phyloP scores from a whole-genome alignment of 108 stramenopile genomes.

The Poteriospumella lacustris region DNA sequence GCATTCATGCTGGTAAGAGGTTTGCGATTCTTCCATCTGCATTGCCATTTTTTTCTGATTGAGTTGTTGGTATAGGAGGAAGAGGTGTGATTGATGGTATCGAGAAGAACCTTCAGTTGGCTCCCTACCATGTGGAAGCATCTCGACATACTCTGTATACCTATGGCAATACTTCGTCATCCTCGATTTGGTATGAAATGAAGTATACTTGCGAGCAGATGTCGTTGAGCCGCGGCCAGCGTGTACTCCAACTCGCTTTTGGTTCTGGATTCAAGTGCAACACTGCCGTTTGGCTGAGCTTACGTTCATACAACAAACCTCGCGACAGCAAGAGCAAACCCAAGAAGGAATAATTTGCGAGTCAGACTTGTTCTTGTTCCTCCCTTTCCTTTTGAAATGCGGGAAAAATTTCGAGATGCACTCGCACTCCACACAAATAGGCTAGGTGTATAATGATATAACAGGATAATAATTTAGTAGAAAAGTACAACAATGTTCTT shows the following conservation, averaged over 20 bases:
- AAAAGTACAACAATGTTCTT: no score
- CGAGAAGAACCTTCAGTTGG: slow-evolving; percentile 90
- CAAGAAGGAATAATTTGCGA: no score
- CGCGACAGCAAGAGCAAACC: no score
- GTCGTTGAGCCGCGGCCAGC: slow-evolving; percentile 53
- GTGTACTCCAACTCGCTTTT: slow-evolving; percentile 91
- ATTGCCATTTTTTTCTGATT: neutral
- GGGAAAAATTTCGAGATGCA: no score
- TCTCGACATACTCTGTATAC: slow-evolving; percentile 79
- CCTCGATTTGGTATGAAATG: slow-evolving; percentile 96
- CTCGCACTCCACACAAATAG: no score
- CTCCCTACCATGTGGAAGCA: slow-evolving; percentile 81
- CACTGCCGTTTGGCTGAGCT: slow-evolving; percentile 81
- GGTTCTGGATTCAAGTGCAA: slow-evolving; percentile 98
- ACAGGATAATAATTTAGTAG: no score
- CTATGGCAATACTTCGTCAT: slow-evolving; percentile 92
- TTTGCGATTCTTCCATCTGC: neutral
- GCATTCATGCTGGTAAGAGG: slow-evolving; percentile 87
- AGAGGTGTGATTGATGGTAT: slow-evolving; percentile 56
- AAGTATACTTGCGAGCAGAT: slow-evolving; percentile 75
- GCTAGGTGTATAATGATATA: no score
- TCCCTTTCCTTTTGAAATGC: no score
- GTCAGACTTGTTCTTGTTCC: no score
- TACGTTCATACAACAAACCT: slow-evolving; percentile 1
- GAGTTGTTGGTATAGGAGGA: neutral